phyloP scores from a whole-genome alignment of 352 stramenopile species.

The Phytopythium oedochilum region DNA sequence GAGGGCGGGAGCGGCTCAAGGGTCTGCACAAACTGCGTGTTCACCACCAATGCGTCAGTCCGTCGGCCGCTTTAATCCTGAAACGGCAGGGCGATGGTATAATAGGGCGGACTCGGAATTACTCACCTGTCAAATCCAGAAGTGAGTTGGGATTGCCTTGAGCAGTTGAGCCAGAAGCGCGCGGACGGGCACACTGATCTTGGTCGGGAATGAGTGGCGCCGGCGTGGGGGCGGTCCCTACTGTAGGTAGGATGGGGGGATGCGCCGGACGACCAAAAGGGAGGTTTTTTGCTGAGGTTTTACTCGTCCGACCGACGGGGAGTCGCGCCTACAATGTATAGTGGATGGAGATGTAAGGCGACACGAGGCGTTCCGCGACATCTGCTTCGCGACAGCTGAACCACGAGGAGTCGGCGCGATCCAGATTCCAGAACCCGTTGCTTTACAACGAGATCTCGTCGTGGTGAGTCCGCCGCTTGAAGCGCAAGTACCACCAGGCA shows the following conservation, averaged over 20 bases:
- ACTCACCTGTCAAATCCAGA: constrained; percentile 5
- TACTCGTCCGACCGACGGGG: background rate
- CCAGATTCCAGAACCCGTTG: background rate
- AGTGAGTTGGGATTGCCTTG: too few relatives aligned
- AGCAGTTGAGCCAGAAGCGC: too few relatives aligned
- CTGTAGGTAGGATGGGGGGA: background rate
- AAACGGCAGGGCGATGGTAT: too few relatives aligned
- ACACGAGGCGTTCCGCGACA: too few relatives aligned
- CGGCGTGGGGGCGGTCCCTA: background rate
- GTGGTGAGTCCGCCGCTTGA: background rate
- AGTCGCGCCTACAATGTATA: background rate
- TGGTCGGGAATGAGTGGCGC: constrained; percentile 8
- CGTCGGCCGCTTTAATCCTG: too few relatives aligned
- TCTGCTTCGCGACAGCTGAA: too few relatives aligned
- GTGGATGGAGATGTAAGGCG: background rate
- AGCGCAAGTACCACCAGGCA: background rate
- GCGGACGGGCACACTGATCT: too few relatives aligned
- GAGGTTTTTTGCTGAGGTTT: constrained; percentile 1
- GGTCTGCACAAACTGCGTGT: too few relatives aligned
- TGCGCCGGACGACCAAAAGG: background rate
- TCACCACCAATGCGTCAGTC: too few relatives aligned
- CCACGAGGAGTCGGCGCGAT: background rate
- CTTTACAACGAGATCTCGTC: background rate
- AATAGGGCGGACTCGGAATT: too few relatives aligned
- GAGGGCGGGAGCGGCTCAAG: too few relatives aligned